These are phyloP conservation scores for Lagerstroemia speciosa DNA, from an alignment of 345 rosid species.

Conservation along the genomic window DNA sequence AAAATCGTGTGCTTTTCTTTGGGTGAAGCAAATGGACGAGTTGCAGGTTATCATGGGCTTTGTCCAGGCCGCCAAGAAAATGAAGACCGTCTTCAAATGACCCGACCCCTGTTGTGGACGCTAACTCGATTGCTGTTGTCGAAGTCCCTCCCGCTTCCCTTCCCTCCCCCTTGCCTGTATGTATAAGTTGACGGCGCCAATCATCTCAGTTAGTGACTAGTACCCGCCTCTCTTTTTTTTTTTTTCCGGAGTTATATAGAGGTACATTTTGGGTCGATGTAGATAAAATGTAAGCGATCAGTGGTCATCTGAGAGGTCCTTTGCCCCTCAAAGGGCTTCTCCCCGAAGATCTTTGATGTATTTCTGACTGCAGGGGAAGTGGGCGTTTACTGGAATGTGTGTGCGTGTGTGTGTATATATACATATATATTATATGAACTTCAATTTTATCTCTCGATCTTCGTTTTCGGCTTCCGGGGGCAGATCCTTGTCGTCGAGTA, in stretches of 20 bases:
- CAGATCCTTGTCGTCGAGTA: neutral
- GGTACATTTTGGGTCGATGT: constrained; percentile 6
- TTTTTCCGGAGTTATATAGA: constrained; percentile 2
- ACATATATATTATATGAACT: neutral
- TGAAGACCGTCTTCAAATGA: constrained; percentile 66
- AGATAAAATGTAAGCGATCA: constrained; percentile 6
- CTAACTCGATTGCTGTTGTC: constrained; percentile 21
- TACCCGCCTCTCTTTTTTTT: neutral
- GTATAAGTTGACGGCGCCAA: neutral
- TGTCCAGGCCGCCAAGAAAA: constrained; percentile 82
- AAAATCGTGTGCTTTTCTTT: neutral
- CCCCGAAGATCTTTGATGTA: neutral
- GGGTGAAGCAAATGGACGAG: constrained; percentile 82
- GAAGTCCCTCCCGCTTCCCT: constrained; percentile 1
- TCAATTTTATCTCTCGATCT: neutral
- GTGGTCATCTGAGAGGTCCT: neutral
- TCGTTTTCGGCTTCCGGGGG: neutral
- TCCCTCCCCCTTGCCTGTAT: constrained; percentile 18
- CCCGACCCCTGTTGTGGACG: constrained; percentile 4
- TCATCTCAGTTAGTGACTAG: neutral
- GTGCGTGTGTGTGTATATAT: too few relatives aligned
- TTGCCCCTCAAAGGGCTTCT: too few relatives aligned
- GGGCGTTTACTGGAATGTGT: constrained; percentile 3
- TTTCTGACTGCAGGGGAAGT: constrained; percentile 11
- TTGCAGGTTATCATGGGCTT: constrained; percentile 90